Evolutionary conservation across 2,329 filamentous ascomycete genomes (phyloP).

Genomic region (Endoconidiophora polonica): DNA sequence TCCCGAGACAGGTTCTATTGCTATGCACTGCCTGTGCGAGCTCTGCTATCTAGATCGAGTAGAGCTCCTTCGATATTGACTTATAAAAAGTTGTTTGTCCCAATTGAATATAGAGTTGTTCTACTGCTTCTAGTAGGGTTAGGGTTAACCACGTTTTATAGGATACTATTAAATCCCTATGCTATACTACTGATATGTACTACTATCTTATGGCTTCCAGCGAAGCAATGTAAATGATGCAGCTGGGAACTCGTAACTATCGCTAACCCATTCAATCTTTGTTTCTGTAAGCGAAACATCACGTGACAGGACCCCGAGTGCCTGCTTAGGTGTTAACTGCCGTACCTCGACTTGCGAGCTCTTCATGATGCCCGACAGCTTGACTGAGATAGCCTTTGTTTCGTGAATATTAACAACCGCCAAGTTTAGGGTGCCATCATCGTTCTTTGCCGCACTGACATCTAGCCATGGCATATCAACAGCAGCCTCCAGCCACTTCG

Average conservation of each 20-base stretch:
- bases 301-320: constrained; percentile 38
- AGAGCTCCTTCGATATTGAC: too few relatives aligned
- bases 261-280: constrained; percentile 40
- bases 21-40: too few relatives aligned
- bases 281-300: constrained; percentile 29
- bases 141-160: too few relatives aligned
- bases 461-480: constrained; percentile 57
- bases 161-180: too few relatives aligned
- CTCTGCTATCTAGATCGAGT: too few relatives aligned
- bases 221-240: constrained; percentile 50
- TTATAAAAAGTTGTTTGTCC: not conserved
- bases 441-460: constrained; percentile 42
- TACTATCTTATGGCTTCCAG: constrained; percentile 25
- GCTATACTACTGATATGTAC: too few relatives aligned
- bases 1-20: too few relatives aligned
- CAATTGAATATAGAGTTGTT: not conserved
- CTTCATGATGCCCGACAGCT: constrained; percentile 35
- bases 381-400: constrained; percentile 38
- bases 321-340: constrained; percentile 40
- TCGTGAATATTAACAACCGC: constrained; percentile 60
- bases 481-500: constrained; percentile 45
- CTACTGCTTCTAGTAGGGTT: not conserved
- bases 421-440: constrained; percentile 43
- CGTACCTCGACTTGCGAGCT: constrained; percentile 40
- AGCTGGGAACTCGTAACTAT: constrained; percentile 44